Conservation (phyloP, 495 filamentous ascomycete genomes). For the Talaromyces nanjingensis region DNA sequence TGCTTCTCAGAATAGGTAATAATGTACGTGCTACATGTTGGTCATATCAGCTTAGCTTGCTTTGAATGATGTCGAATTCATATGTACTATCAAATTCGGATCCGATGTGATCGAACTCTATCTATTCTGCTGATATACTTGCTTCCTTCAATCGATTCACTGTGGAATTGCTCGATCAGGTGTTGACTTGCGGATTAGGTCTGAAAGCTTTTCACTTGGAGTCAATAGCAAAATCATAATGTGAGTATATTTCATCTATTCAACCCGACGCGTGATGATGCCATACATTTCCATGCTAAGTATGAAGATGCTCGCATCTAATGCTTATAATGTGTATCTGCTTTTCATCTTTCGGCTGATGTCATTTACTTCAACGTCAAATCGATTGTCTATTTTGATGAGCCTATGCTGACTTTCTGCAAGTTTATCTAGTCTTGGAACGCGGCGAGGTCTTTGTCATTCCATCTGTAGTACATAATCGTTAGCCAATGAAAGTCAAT, state of each 20-base stretch:
- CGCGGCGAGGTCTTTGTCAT: slow-evolving; percentile 52
- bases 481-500: slow-evolving; percentile 8
- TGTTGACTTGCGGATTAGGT: not conserved
- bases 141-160: not conserved
- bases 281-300: slow-evolving; percentile 84
- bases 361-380: slow-evolving; percentile 10
- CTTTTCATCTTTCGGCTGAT: slow-evolving; percentile 99
- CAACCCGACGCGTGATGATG: slow-evolving; percentile 52
- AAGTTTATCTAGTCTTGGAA: slow-evolving; percentile 46
- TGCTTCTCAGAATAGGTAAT: slow-evolving; percentile 4
- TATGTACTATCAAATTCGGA: slow-evolving; percentile 65
- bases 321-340: slow-evolving; percentile 68
- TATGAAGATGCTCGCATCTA: slow-evolving; percentile 60
- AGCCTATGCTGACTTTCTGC: slow-evolving; percentile 12
- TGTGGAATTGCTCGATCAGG: not conserved
- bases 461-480: slow-evolving; percentile 57
- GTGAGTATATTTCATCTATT: not conserved
- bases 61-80: slow-evolving; percentile 48
- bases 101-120: slow-evolving; percentile 33
- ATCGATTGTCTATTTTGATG: slow-evolving; percentile 28
- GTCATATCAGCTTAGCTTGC: not conserved
- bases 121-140: slow-evolving; percentile 4
- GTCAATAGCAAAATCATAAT: not conserved
- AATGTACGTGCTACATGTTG: not conserved
- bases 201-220: not conserved